Conservation (phyloP, 1,284 basidiomycete species). For the Puccinia hordei region DNA sequence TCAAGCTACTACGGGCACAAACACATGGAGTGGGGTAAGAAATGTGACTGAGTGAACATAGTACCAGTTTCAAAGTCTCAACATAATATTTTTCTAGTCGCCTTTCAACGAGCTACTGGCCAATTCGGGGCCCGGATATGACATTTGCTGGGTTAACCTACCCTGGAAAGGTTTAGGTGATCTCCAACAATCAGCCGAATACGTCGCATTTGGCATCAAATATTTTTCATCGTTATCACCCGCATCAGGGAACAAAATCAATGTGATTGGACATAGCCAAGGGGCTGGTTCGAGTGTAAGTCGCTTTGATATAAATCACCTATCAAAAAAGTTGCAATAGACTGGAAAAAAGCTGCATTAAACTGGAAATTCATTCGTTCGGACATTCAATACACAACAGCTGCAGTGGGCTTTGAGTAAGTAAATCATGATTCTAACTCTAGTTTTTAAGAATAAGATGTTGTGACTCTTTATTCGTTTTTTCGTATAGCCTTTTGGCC, state of each 20-base stretch:
- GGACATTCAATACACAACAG: background rate
- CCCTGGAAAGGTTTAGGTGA: slow-evolving; percentile 56
- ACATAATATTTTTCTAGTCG: background rate
- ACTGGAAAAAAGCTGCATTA: slow-evolving; percentile 1
- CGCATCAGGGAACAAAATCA: slow-evolving; percentile 55
- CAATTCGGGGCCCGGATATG: slow-evolving; percentile 55
- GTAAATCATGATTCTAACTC: background rate
- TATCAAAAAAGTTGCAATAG: no score
- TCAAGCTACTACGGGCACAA: slow-evolving; percentile 23
- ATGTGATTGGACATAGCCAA: slow-evolving; percentile 58
- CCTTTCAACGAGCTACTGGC: slow-evolving; percentile 54
- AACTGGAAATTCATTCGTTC: slow-evolving; percentile 18
- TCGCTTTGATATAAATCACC: slow-evolving; percentile 39
- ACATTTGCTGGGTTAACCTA: slow-evolving; percentile 58
- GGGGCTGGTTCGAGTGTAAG: slow-evolving; percentile 54
- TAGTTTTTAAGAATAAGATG: background rate
- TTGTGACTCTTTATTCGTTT: background rate
- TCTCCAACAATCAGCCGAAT: slow-evolving; percentile 56
- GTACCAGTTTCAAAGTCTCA: background rate
- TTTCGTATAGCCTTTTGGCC: slow-evolving; percentile 55
- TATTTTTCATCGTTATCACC: slow-evolving; percentile 54
- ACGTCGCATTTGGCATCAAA: slow-evolving; percentile 58
- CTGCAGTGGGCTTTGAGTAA: slow-evolving; percentile 48
- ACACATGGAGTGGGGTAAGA: slow-evolving; percentile 33
- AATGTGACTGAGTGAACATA: background rate